phyloP scores from a whole-genome alignment of 2,329 filamentous ascomycete species.

The Xylariaceae sp. region DNA sequence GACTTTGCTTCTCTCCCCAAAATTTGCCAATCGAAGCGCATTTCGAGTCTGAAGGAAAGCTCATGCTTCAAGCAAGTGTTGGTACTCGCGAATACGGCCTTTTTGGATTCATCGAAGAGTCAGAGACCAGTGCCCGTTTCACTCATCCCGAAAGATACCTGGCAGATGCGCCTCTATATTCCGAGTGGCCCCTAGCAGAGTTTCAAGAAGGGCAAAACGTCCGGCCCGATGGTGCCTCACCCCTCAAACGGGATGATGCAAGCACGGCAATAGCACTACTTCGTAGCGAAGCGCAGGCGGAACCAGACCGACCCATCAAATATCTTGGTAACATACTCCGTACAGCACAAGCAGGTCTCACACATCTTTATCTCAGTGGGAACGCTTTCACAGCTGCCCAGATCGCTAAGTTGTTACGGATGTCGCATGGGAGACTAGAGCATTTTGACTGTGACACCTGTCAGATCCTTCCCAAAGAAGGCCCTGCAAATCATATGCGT shows the following conservation, averaged over 20 bases:
- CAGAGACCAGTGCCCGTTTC: constrained; percentile 40
- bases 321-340: constrained; percentile 23
- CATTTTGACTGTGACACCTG: constrained; percentile 46
- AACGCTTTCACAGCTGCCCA: constrained; percentile 45
- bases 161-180: constrained; percentile 45
- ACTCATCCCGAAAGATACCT: constrained; percentile 45
- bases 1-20: constrained; percentile 31
- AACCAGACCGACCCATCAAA: constrained; percentile 8
- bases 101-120: constrained; percentile 46
- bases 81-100: constrained; percentile 36
- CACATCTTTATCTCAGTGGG: constrained; percentile 51
- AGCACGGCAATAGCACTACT: constrained; percentile 30
- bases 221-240: constrained; percentile 34
- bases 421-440: constrained; percentile 45
- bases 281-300: constrained; percentile 7
- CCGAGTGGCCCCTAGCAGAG: constrained; percentile 18
- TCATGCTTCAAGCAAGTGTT: constrained; percentile 27
- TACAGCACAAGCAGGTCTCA: constrained; percentile 36
- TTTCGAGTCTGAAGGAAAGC: constrained; percentile 44
- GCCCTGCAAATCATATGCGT: constrained; percentile 30
- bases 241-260: constrained; percentile 31
- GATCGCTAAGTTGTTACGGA: constrained; percentile 40
- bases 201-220: constrained; percentile 25
- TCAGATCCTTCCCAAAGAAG: constrained; percentile 7
- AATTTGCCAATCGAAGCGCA: constrained; percentile 35